Base-by-base conservation (phyloP, 148 eudicot species). In the Silene latifolia region DNA sequence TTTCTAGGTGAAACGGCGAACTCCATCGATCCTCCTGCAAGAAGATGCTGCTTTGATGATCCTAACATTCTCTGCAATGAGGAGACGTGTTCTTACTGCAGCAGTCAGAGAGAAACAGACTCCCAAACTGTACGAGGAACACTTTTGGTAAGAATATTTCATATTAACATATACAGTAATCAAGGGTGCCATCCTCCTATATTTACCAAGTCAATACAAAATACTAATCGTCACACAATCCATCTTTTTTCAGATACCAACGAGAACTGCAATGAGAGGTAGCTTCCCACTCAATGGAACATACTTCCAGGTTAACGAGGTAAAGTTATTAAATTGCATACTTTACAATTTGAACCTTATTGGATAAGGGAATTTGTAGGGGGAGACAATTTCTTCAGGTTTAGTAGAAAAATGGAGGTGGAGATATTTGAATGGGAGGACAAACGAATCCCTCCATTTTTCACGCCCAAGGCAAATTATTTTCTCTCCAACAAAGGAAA, bases 211-310 rank as follows among this genome's bases (percentile, higher is more conserved):
- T 27, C 59, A 21, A 7, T 68, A 20, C 48, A 53, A 42, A 76
- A 35, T 51, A 60, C 69, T 81, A 57, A 54, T 57, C 15, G 29
- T 63, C 44, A 48, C 67, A 19, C 20, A 27, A 39, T 69, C 53
- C 20, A 61, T 64, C 63, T 56, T 79, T 79, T 20, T 69, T 57
- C 89, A 93, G 98, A 88, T 93, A 86, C 98, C 98, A 77, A 91
- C 97, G 68, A 86, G 98, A 79, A 93, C 98, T 62, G 98, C 98
- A 59, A 93, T 91, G 98, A 87, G 91, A 84, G 98, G 98, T 61
- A 91, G 98, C 80, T 93, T 93, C 83, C 98, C 98, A 20, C 88
- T 93, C 58, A 93, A 93, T 79, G 98, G 98, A 47, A 93, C 98
- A 63, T 93, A 93, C 80, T 93, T 91, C 77, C 98, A 93, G 86